Percentiles rank a stretch among this genome's conserved stretches.
Conservation (phyloP, 768 basidiomycete species). For the Hericium coralloides region DNA sequence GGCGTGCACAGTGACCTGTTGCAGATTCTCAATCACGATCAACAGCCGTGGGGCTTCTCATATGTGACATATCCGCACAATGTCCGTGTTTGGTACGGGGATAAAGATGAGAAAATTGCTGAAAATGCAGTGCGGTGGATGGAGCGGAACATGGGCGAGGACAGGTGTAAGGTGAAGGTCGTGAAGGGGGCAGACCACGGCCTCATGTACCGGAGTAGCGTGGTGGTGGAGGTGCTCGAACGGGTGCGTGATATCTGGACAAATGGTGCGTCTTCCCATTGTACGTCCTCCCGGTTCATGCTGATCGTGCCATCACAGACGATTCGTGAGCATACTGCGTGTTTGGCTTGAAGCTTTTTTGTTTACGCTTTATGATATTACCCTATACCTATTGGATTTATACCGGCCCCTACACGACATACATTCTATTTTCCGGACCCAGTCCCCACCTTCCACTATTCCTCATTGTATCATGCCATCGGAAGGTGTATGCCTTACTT, state of each 20-base stretch:
- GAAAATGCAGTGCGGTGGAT: slow-evolving; percentile 90
- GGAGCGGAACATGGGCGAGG: slow-evolving; percentile 74
- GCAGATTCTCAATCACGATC: slow-evolving; percentile 86
- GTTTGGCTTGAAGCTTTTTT: background rate
- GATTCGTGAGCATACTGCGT: background rate
- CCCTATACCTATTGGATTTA: slow-evolving; percentile 1
- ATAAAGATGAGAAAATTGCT: slow-evolving; percentile 88
- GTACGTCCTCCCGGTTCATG: background rate
- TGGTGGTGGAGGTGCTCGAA: slow-evolving; percentile 82
- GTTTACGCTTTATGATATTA: background rate
- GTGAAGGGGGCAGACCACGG: slow-evolving; percentile 87
- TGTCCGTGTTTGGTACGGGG: slow-evolving; percentile 88
- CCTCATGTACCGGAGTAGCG: slow-evolving; percentile 85
- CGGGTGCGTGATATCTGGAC: slow-evolving; percentile 42
- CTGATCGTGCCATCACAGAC: background rate
- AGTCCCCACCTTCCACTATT: background rate
- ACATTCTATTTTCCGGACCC: background rate
- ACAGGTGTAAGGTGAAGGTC: slow-evolving; percentile 69
- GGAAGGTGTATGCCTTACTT: background rate
- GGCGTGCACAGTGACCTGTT: slow-evolving; percentile 88
- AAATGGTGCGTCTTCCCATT: slow-evolving; percentile 9
- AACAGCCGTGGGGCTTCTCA: slow-evolving; percentile 84
- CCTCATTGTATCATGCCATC: background rate
- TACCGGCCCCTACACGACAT: background rate
- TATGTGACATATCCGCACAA: slow-evolving; percentile 71